Conservation (phyloP, 345 rosid genomes). For the Populus deltoides region DNA sequence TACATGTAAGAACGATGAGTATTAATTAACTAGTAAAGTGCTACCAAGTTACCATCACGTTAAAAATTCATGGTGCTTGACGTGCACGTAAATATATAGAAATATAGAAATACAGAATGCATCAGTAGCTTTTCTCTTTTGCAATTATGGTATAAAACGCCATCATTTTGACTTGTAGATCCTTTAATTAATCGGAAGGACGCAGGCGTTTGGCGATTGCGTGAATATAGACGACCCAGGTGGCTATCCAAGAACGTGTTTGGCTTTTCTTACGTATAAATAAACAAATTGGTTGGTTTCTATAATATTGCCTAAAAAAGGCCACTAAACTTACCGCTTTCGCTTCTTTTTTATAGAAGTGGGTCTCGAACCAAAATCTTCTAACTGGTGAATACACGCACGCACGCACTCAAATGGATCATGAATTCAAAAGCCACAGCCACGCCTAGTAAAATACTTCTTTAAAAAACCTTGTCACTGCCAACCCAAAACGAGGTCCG, state of each 20-base stretch:
- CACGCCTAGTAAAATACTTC: not conserved
- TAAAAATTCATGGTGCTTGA: too few relatives aligned
- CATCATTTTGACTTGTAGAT: not conserved
- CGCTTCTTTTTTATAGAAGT: not conserved
- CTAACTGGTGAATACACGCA: not conserved
- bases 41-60: too few relatives aligned
- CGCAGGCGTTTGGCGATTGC: not conserved
- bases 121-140: not conserved
- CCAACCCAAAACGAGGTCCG: not conserved
- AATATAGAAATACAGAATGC: not conserved
- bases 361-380: not conserved
- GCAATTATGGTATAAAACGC: not conserved
- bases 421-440: not conserved
- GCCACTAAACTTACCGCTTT: too few relatives aligned
- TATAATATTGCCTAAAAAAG: too few relatives aligned
- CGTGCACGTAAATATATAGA: too few relatives aligned
- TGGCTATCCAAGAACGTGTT: not conserved
- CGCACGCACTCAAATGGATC: not conserved
- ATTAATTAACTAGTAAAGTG: too few relatives aligned
- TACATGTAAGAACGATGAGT: too few relatives aligned
- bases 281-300: too few relatives aligned
- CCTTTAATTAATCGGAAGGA: not conserved
- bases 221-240: not conserved
- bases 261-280: not conserved
- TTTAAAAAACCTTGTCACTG: not conserved